Conservation (phyloP, 1,139 yeast genomes). For the Geotrichum siamense region DNA sequence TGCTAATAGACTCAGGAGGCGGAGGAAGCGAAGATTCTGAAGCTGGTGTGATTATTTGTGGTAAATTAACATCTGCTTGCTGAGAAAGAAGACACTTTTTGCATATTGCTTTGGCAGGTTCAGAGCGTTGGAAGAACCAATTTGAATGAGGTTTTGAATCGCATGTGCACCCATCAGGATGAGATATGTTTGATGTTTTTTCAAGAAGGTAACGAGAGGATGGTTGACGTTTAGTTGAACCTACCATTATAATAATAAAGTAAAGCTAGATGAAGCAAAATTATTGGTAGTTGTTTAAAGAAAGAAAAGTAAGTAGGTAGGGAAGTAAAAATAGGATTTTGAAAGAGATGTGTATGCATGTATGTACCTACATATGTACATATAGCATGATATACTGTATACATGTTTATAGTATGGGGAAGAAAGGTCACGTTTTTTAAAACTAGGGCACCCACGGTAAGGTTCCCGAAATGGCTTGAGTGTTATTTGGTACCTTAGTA, state of each 20-base stretch:
- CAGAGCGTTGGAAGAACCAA: slow-evolving; percentile 6
- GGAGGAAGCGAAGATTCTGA: background rate
- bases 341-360: too few species aligned
- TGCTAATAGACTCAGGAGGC: background rate
- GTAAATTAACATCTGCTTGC: background rate
- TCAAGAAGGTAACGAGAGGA: slow-evolving; percentile 16
- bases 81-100: background rate
- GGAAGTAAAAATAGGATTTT: too few species aligned
- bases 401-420: too few species aligned
- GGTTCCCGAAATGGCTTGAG: too few species aligned
- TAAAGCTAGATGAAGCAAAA: background rate
- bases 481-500: too few species aligned
- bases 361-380: too few species aligned
- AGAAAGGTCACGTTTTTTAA: too few species aligned
- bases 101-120: slow-evolving; percentile 7
- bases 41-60: background rate
- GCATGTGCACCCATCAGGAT: slow-evolving; percentile 10
- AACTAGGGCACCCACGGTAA: too few species aligned
- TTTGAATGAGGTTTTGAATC: background rate
- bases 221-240: slow-evolving; percentile 13
- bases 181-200: slow-evolving; percentile 11
- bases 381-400: too few species aligned
- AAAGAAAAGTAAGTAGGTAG: too few species aligned
- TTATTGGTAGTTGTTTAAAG: too few species aligned
- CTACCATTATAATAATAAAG: slow-evolving; percentile 4